A percentile compares a stretch with the other conserved stretches of the same genome.
These are phyloP conservation scores for Epichloe uncinata DNA, from an alignment of 2,329 filamentous ascomycete species.

Conservation along the genomic window DNA sequence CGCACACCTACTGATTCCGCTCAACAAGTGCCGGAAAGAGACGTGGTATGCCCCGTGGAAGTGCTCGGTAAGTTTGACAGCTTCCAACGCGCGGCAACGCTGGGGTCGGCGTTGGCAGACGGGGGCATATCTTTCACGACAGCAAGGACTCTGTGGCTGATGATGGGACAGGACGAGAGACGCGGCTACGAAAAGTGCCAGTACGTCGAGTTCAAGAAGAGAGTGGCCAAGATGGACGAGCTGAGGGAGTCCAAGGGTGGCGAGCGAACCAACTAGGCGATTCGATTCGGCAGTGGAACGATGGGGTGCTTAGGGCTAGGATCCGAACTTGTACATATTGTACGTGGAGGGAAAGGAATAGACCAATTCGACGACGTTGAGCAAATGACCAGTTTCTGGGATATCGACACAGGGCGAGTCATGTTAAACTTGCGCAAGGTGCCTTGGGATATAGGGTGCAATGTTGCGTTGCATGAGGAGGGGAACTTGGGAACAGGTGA, in stretches of 20 bases:
- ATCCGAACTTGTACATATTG: conserved; percentile 3
- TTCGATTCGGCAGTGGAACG: not conserved
- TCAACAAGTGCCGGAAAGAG: conserved; percentile 87
- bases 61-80: conserved; percentile 60
- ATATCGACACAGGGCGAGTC: not conserved
- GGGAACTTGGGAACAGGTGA: no score
- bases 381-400: no score
- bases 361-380: no score
- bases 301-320: not conserved
- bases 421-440: no score
- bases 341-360: not conserved
- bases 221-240: conserved; percentile 98
- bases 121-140: no score
- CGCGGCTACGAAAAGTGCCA: conserved; percentile 99
- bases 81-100: not conserved
- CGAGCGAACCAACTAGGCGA: conserved; percentile 63
- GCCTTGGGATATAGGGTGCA: no score
- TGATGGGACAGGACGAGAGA: conserved; percentile 61
- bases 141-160: conserved; percentile 2
- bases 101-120: not conserved
- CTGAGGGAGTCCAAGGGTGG: conserved; percentile 74
- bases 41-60: conserved; percentile 96
- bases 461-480: no score
- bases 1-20: conserved; percentile 83
- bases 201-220: conserved; percentile 97